phyloP scores from a whole-genome alignment of 2,329 filamentous ascomycete genomes.

The Ilyonectria sp. region DNA sequence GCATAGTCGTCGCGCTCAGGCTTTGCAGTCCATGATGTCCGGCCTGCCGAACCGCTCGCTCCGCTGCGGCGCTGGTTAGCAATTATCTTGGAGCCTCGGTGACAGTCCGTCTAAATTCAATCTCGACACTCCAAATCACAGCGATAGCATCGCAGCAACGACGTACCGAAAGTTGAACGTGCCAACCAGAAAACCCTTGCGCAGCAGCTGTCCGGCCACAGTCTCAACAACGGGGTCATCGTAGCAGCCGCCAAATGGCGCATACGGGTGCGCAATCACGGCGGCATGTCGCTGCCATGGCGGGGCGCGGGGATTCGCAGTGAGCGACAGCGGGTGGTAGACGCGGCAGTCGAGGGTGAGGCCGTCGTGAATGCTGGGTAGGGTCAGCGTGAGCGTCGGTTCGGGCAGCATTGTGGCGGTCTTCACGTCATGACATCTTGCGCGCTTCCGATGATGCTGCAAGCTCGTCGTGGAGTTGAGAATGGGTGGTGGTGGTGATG shows the following conservation, averaged over 20 bases:
- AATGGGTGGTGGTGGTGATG: conserved; percentile 1
- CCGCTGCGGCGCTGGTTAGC: conserved; percentile 69
- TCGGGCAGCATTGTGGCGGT: conserved; percentile 69
- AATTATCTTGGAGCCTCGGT: background rate
- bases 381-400: conserved; percentile 77
- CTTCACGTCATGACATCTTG: conserved; percentile 38
- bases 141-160: background rate
- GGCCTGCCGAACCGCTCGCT: conserved; percentile 79
- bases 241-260: conserved; percentile 86
- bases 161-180: conserved; percentile 93
- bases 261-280: conserved; percentile 92
- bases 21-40: conserved; percentile 89
- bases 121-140: background rate
- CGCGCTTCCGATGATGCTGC: conserved; percentile 3
- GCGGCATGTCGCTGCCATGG: conserved; percentile 67
- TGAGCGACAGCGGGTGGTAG: conserved; percentile 76
- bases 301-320: conserved; percentile 49
- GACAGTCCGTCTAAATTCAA: background rate
- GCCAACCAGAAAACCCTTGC: conserved; percentile 80
- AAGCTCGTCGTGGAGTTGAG: background rate
- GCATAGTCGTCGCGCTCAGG: conserved; percentile 87
- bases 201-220: conserved; percentile 75
- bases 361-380: conserved; percentile 89
- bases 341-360: conserved; percentile 84
- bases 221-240: conserved; percentile 86